Evolutionary conservation across 2,329 filamentous ascomycete genomes (phyloP), one percentile per base, ranked within the genome.

Genomic region (Fusarium devonianum): DNA sequence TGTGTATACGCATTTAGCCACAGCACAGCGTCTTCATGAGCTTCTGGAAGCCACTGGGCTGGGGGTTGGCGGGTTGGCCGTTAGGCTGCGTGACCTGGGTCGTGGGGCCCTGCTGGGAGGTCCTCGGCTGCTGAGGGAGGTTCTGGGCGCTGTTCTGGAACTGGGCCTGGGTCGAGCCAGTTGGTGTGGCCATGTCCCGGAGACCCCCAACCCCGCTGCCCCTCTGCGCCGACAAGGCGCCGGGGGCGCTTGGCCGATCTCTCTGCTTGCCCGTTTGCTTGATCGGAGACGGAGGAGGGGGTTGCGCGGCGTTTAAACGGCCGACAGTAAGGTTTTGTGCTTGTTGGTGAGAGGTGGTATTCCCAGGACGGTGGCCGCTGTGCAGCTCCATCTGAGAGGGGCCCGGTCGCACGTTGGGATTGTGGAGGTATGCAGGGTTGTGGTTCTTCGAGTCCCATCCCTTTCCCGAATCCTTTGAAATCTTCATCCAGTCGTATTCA

Each of bases 401-500:
- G 70, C 92, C 91, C 59, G 88, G 90, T 65, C 89, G 79, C 52
- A 79, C 82, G 73, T 92, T 91, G 71, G 87, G 83, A 76, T 90
- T 87, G 76, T 92, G 90, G 63, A 90, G 79, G 64, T 80, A 80
- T 23, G 67, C 66, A 59, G 75, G 74, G 61, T 75, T 75, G 72
- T 89, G 87, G 66, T 89, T 87, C 73, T 90, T 90, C 46, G 71
- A 70, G 75, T 96, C 91, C 90, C 90, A 96, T 57, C 92, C 92
- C 76, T 96, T 94, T 75, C 92, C 90, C 67, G 81, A 78, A 68
- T 83, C 80, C 73, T 85, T 86, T 78, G 91, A 94, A 65, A 96
- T 81, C 82, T 96, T 97, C 91, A 97, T 96, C 94, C 94, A 99
- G 77, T 99, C 94, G 73, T 97, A 99, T 73, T 97, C 93, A 68